Conservation (phyloP, 2,329 filamentous ascomycete species). For the Clarireedia homoeocarpa region DNA sequence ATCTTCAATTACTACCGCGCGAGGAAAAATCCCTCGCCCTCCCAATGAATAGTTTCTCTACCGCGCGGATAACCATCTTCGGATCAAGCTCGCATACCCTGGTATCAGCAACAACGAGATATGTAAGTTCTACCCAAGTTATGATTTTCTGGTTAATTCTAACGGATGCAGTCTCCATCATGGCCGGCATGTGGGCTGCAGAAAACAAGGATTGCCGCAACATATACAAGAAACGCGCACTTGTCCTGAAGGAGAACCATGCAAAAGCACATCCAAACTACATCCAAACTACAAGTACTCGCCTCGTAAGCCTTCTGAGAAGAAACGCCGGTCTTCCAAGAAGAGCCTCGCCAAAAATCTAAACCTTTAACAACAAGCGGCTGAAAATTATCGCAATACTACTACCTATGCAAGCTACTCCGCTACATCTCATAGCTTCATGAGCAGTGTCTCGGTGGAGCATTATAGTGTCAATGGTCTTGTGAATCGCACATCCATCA, state of each 20-base stretch:
- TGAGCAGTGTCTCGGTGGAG: neutral
- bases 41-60: constrained; percentile 6
- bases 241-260: neutral
- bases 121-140: neutral
- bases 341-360: neutral
- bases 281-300: neutral
- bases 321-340: neutral
- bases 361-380: neutral
- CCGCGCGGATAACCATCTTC: neutral
- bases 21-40: neutral
- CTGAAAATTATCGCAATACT: neutral
- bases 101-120: constrained; percentile 2
- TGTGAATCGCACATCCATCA: neutral
- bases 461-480: neutral
- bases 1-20: neutral
- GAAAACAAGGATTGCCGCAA: neutral
- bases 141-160: neutral
- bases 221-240: neutral
- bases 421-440: neutral
- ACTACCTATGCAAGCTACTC: neutral
- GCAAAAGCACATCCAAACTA: too few relatives aligned
- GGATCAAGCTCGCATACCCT: neutral
- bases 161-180: neutral
- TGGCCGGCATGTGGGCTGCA: constrained; percentile 4
- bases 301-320: neutral